phyloP scores from a whole-genome alignment of 2,329 filamentous ascomycete genomes.

The Ceratocystis cubensis region DNA sequence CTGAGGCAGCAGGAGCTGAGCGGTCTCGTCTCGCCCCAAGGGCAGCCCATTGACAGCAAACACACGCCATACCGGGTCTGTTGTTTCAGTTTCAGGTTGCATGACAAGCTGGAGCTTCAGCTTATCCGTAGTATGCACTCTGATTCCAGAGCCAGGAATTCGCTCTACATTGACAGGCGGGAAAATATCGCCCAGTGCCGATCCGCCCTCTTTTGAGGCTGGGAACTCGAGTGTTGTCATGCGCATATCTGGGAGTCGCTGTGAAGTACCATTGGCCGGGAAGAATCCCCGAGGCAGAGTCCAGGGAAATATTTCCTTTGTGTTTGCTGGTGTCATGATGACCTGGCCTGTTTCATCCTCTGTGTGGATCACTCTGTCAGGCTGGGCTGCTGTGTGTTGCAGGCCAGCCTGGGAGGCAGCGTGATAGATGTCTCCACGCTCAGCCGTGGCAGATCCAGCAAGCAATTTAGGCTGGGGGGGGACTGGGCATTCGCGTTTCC shows the following conservation, averaged over 20 bases:
- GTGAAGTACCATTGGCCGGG: slow-evolving; percentile 64
- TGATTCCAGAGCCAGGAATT: slow-evolving; percentile 21
- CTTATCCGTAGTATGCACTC: slow-evolving; percentile 36
- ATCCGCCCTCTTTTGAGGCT: slow-evolving; percentile 32
- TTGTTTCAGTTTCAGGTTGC: slow-evolving; percentile 35
- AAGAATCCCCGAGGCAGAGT: slow-evolving; percentile 68
- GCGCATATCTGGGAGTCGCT: slow-evolving; percentile 55
- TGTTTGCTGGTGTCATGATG: slow-evolving; percentile 36
- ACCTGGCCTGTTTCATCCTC: slow-evolving; percentile 37
- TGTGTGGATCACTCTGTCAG: slow-evolving; percentile 33
- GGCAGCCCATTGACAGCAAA: slow-evolving; percentile 69
- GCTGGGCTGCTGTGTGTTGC: slow-evolving; percentile 58
- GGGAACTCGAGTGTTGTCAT: slow-evolving; percentile 58
- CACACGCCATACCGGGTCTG: slow-evolving; percentile 47
- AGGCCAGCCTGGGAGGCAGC: slow-evolving; percentile 74
- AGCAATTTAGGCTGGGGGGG: slow-evolving; percentile 49
- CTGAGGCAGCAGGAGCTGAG: slow-evolving; percentile 66
- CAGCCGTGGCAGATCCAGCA: slow-evolving; percentile 65
- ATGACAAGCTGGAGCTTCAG: slow-evolving; percentile 55
- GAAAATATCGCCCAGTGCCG: slow-evolving; percentile 35
- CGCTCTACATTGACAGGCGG: slow-evolving; percentile 26
- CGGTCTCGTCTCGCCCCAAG: slow-evolving; percentile 75
- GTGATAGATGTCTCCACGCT: slow-evolving; percentile 72
- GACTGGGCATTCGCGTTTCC: slow-evolving; percentile 49
- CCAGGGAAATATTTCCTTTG: slow-evolving; percentile 59